Base-by-base conservation (phyloP, 768 basidiomycete genomes). In the Gloeopeniophorella convolvens region DNA sequence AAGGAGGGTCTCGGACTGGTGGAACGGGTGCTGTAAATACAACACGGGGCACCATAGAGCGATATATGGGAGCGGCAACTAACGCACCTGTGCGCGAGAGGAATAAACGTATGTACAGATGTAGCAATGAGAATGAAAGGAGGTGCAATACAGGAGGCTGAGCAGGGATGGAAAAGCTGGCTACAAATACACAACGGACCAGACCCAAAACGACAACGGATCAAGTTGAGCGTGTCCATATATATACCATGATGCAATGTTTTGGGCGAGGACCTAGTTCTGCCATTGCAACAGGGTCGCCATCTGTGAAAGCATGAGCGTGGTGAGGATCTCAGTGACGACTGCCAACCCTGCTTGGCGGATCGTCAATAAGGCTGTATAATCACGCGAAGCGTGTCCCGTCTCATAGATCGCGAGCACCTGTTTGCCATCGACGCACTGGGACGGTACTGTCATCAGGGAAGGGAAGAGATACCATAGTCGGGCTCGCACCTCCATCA, bases 291-390 rank as follows among this genome's bases (percentile, higher is more conserved):
- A 63, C 21, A 70, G 68, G 51, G 74, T 72, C 23, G 83, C 76
- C 73, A 89, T 85, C 27, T 83, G 80, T 62, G 86, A 86, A 42
- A 90, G 71, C 42, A 76, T 73, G 48, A 90, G 75, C 3, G 84
- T 85, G 9, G 87, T 83, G 58, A 89, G 64, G 57, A 90, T 79
- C 64, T 90, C 88, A 8, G 87, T 90, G 49, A 86, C 73, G 51
- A 86, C 62, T 20, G 74, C 65, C 46, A 89, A 72, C 35, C 77
- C 82, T 26, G 76, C 66, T 11, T 75, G 70, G 56, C 70, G 76
- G 61, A 90, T 69, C 15, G 75, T 79, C 42, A 89, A 67, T 42
- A 73, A 72, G 4, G 85, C 85, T 53, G 73, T 68, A 65, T 75
- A 78, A 13, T 78, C 72, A 50, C 79, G 77, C 33, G 73, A 71